phyloP scores from a whole-genome alignment of 768 basidiomycete genomes.

The Leccinum boreale region DNA sequence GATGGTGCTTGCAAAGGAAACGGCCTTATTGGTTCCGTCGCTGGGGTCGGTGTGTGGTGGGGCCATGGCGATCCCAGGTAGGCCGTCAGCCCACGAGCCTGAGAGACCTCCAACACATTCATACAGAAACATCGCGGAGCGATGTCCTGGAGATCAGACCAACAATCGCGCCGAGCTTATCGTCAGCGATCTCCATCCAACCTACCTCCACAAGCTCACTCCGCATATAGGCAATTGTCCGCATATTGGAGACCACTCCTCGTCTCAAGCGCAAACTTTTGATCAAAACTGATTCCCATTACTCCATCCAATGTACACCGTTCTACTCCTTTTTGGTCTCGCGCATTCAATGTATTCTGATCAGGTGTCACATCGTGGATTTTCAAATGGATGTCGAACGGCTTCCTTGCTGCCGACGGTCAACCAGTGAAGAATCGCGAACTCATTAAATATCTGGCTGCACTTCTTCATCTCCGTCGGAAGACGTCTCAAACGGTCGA shows the following conservation, averaged over 20 bases:
- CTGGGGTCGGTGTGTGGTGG: conserved; percentile 93
- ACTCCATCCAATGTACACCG: conserved; percentile 69
- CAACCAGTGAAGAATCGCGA: conserved; percentile 67
- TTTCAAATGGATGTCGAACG: conserved; percentile 56
- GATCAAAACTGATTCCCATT: conserved; percentile 85
- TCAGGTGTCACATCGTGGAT: conserved; percentile 72
- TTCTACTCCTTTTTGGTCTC: conserved; percentile 1
- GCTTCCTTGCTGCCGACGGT: conserved; percentile 47
- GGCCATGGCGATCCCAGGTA: conserved; percentile 61
- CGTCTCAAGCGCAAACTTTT: conserved; percentile 51
- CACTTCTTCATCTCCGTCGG: conserved; percentile 54
- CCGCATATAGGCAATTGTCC: conserved; percentile 75
- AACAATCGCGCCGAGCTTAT: conserved; percentile 89
- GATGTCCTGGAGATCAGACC: conserved; percentile 80
- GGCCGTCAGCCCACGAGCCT: not conserved
- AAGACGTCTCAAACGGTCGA: conserved; percentile 51
- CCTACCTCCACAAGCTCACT: not conserved
- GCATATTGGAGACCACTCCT: conserved; percentile 74
- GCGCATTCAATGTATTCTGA: conserved; percentile 4
- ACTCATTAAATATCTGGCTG: conserved; percentile 68
- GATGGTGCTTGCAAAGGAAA: conserved; percentile 90
- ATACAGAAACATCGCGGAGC: conserved; percentile 75
- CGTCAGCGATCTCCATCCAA: conserved; percentile 41
- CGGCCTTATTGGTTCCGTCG: conserved; percentile 60
- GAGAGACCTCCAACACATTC: not conserved